Evolutionary conservation across 192 early-diverging fungal species (phyloP), one percentile per base, ranked within the genome.

Genomic region (Coemansia sp.): DNA sequence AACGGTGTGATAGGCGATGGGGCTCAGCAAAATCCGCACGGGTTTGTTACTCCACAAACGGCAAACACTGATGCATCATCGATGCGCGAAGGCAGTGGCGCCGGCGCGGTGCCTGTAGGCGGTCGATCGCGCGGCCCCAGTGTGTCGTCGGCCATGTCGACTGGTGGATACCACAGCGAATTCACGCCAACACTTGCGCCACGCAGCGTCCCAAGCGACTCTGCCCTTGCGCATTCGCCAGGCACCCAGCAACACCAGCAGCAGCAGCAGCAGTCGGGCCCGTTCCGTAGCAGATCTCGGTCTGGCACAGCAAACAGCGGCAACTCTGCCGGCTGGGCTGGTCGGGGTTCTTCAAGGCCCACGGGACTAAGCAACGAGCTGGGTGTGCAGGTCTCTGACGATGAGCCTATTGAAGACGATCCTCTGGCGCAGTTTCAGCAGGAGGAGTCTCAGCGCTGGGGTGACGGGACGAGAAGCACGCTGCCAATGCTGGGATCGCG

Each of bases 391-490:
- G 39, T 9, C 8, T 41, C 44, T 16, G 65, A 61, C 18, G 38
- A 61, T 6, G 62, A 54, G 6, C 61, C 59, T 38, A 15, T 13
- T 7, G 39, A 38, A 21, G 79, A 81, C 3, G 80, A 83, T 38
- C 80, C 80, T 23, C 65, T 83, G 57, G 80, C 80, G 40, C 71
- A 66, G 70, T 83, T 83, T 58, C 80, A 83, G 60, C 71, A 76
- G 49, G 80, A 83, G 56, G 80, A 83, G 69, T 83, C 80, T 56
- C 66, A 74, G 69, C 57, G 66, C 42, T 83, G 80, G 80, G 80
- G 80, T 50, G 80, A 75, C 26, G 75, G 75, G 11, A 64, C 75
- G 9, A 64, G 68, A 43, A 77, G 75, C 65, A 83, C 80, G 8
- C 68, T 83, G 47, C 80, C 80, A 1, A 64, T 75, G 12, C 58